These are phyloP conservation scores for Rhizopogon roseolus DNA, from an alignment of 768 basidiomycete genomes.

Conservation along the genomic window DNA sequence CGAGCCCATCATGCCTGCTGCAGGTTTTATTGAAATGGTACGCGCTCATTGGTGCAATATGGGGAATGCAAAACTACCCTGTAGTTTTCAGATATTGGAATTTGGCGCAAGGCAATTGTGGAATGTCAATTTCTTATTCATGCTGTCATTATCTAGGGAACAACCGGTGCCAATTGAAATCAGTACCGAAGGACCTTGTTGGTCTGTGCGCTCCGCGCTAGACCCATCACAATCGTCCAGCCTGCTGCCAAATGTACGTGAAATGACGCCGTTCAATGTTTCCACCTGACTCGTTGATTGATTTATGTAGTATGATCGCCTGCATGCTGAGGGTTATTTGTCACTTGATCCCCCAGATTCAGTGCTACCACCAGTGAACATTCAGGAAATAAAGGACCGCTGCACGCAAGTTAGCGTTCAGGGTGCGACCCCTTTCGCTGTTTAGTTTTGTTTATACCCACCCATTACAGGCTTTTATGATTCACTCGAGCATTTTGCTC, in stretches of 20 bases:
- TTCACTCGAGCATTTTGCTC: constrained; percentile 23
- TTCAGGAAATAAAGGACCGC: background rate
- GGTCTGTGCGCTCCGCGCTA: background rate
- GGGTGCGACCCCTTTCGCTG: background rate
- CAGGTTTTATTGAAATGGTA: constrained; percentile 39
- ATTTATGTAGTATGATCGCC: background rate
- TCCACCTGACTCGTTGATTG: background rate
- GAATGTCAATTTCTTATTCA: background rate
- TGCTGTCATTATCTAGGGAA: background rate
- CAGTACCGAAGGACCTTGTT: background rate
- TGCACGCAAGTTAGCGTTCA: background rate
- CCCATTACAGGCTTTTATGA: constrained; percentile 19
- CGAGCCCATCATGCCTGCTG: constrained; percentile 42
- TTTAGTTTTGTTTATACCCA: background rate
- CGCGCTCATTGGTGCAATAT: background rate
- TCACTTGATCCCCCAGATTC: background rate
- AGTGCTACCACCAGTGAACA: background rate
- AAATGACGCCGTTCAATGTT: background rate
- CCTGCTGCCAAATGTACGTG: background rate
- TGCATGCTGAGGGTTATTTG: constrained; percentile 3
- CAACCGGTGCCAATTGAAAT: background rate
- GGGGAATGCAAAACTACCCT: no score
- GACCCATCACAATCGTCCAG: background rate
- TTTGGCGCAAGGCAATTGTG: background rate
- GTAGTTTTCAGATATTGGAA: background rate